Conservation (phyloP, 768 basidiomycete species). For the Pholiota molesta region DNA sequence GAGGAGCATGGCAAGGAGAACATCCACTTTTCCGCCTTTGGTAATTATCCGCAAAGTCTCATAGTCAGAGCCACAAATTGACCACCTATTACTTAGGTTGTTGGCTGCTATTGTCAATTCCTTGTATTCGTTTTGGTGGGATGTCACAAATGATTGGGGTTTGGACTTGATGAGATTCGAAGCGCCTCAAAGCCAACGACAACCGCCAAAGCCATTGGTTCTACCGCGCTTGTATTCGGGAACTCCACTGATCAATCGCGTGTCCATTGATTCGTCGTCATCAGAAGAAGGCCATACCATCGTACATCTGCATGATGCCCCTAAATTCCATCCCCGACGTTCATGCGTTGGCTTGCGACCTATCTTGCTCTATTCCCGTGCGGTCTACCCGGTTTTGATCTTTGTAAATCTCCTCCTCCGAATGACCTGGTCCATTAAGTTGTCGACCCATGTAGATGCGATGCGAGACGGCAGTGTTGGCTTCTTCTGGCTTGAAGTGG, state of each 20-base stretch:
- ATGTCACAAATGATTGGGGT: slow-evolving; percentile 98
- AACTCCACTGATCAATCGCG: slow-evolving; percentile 27
- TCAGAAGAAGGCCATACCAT: slow-evolving; percentile 23
- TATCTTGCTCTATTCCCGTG: slow-evolving; percentile 76
- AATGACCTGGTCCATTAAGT: slow-evolving; percentile 92
- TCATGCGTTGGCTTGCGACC: slow-evolving; percentile 77
- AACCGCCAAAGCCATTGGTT: slow-evolving; percentile 46
- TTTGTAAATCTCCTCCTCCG: slow-evolving; percentile 85
- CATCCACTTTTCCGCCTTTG: slow-evolving; percentile 84
- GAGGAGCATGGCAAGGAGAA: slow-evolving; percentile 71
- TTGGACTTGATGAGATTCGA: slow-evolving; percentile 65
- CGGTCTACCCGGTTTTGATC: slow-evolving; percentile 82
- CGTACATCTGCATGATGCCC: slow-evolving; percentile 23
- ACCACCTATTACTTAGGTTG: slow-evolving; percentile 53
- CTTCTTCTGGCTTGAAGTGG: slow-evolving; percentile 89
- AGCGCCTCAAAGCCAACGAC: slow-evolving; percentile 29
- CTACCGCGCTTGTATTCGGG: slow-evolving; percentile 50
- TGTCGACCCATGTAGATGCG: slow-evolving; percentile 84
- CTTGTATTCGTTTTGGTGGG: slow-evolving; percentile 98
- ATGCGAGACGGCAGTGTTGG: slow-evolving; percentile 75
- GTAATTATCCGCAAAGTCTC: slow-evolving; percentile 43
- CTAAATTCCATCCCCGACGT: slow-evolving; percentile 28
- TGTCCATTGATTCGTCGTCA: slow-evolving; percentile 20
- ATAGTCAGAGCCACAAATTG: background rate
- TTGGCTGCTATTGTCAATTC: slow-evolving; percentile 87